Percentiles rank a stretch among this genome's conserved stretches.
Conservation (phyloP, 106 monocot genomes). For the Dioscorea alata region DNA sequence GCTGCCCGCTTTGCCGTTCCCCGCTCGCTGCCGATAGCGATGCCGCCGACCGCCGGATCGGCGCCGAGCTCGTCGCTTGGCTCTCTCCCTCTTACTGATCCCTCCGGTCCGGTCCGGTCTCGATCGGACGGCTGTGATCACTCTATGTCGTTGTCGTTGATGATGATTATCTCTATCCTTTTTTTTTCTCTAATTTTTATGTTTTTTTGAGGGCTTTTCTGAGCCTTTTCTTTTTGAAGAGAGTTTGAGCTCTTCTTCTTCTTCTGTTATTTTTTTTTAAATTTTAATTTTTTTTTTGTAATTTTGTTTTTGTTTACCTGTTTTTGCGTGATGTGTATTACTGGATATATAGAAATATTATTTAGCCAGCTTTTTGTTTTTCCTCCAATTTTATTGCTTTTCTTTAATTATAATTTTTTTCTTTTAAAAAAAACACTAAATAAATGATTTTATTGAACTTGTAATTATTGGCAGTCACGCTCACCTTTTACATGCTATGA, state of each 20-base stretch:
- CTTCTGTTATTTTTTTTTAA: background rate
- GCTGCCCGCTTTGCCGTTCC: constrained; percentile 45
- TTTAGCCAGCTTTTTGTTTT: too few relatives aligned
- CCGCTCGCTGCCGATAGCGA: constrained; percentile 9
- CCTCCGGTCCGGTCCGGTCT: background rate
- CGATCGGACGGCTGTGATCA: background rate
- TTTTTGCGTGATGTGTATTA: background rate
- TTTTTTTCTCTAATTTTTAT: background rate
- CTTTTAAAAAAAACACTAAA: too few relatives aligned
- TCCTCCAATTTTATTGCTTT: too few relatives aligned
- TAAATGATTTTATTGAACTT: too few relatives aligned
- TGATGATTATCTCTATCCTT: background rate
- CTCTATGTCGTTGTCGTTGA: background rate
- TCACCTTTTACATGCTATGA: too few relatives aligned
- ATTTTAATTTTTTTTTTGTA: background rate
- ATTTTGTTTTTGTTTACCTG: background rate
- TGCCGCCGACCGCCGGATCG: constrained; percentile 19
- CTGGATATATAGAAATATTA: too few relatives aligned
- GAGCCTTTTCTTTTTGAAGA: background rate
- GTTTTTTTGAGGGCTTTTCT: background rate
- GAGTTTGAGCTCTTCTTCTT: background rate
- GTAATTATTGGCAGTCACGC: too few relatives aligned
- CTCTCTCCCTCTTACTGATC: constrained; percentile 12
- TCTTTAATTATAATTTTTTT: too few relatives aligned
- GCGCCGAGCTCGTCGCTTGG: constrained; percentile 38